Percentiles rank a stretch among this genome's conserved stretches.
These are phyloP conservation scores for Ophiostoma triangulosporum DNA, from an alignment of 2,329 filamentous ascomycete species.

Conservation along the genomic window DNA sequence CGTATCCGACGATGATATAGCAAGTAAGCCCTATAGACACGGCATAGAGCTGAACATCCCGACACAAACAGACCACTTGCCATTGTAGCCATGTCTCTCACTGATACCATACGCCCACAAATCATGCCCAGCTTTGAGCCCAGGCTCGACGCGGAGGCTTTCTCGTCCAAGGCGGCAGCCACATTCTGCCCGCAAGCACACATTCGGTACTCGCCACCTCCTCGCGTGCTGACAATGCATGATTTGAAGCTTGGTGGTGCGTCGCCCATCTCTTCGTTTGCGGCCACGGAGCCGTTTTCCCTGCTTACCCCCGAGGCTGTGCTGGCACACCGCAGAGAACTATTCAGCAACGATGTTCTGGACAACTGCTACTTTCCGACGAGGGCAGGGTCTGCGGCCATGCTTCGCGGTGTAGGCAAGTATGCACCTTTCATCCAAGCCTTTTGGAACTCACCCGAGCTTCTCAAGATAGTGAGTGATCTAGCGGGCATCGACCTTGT, in stretches of 20 bases:
- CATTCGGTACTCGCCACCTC: background rate
- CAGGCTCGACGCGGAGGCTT: background rate
- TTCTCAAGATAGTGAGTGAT: background rate
- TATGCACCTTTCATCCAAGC: background rate
- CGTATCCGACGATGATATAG: background rate
- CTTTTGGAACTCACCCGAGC: background rate
- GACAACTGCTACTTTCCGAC: background rate
- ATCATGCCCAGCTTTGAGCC: background rate
- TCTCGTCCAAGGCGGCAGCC: background rate
- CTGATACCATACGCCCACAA: background rate
- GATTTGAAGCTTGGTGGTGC: background rate
- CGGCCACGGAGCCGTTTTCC: background rate
- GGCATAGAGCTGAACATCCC: too few relatives aligned
- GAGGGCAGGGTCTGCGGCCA: background rate
- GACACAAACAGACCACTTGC: background rate
- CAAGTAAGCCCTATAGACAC: too few relatives aligned
- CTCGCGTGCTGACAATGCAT: background rate
- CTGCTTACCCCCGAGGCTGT: background rate
- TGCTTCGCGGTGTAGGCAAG: background rate
- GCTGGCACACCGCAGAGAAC: background rate
- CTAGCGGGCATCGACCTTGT: background rate
- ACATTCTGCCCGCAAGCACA: background rate
- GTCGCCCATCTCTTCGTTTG: background rate
- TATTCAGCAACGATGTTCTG: background rate
- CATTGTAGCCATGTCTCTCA: background rate